These are phyloP conservation scores for Aurinia saxatilis DNA, from an alignment of 345 rosid genomes.

Conservation along the genomic window DNA sequence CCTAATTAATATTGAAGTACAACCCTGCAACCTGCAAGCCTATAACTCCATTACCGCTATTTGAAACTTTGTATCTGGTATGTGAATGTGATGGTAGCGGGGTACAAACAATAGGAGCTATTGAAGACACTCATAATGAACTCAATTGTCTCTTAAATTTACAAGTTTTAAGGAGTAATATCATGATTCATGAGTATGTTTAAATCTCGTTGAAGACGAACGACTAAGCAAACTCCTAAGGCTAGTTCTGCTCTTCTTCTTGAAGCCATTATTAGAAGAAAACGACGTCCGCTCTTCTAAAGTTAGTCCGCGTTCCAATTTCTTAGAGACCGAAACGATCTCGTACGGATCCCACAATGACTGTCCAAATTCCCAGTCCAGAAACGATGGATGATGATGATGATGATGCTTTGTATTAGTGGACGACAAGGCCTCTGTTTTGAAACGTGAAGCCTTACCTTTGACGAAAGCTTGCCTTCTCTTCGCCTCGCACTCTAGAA, in stretches of 20 bases:
- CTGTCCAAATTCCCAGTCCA: slow-evolving; percentile 62
- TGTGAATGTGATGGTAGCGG: too few species aligned
- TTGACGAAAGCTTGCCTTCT: slow-evolving; percentile 33
- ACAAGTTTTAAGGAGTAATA: slow-evolving; percentile 7
- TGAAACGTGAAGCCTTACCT: slow-evolving; percentile 62
- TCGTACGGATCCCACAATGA: slow-evolving; percentile 76
- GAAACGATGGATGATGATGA: not conserved
- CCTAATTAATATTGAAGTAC: too few species aligned
- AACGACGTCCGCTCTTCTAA: slow-evolving; percentile 31
- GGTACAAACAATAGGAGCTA: not conserved
- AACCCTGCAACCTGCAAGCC: too few species aligned
- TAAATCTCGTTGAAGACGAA: slow-evolving; percentile 46
- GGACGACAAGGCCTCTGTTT: slow-evolving; percentile 38
- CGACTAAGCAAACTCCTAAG: slow-evolving; percentile 55
- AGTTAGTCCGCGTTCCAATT: slow-evolving; percentile 47
- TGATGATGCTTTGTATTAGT: slow-evolving; percentile 17
- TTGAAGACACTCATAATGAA: not conserved
- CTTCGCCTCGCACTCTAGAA: slow-evolving; percentile 48
- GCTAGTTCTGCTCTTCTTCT: slow-evolving; percentile 46
- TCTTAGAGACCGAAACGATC: slow-evolving; percentile 53
- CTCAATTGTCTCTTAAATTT: not conserved
- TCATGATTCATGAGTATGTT: slow-evolving; percentile 11
- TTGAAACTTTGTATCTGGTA: too few species aligned
- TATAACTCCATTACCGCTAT: too few species aligned
- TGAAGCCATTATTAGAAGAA: slow-evolving; percentile 12